Base-by-base conservation (phyloP, 2,329 filamentous ascomycete species). In the Diaporthe longicolla region DNA sequence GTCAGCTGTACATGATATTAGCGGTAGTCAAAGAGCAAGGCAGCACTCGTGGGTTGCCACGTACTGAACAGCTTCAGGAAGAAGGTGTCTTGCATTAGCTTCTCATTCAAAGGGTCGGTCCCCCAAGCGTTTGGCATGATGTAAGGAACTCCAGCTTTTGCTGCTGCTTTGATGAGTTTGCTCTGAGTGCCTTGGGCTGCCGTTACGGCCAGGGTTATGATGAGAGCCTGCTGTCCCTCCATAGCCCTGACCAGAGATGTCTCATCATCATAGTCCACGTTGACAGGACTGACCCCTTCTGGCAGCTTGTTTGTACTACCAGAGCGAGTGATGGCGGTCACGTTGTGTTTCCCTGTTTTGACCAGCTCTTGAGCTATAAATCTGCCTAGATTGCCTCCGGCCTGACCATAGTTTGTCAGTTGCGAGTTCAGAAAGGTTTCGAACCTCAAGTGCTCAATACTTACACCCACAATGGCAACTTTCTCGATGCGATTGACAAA, bases 311-410 rank as follows among this genome's bases (percentile, higher is more conserved):
- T 81, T 4, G 79, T 83, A 76, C 86, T 87, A 40, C 83, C 84
- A 2, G 76, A 70, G 58, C 88, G 87, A 1, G 85, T 85, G 54
- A 90, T 79, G 74, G 86, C 87, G 1, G 87, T 90, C 74, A 90
- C 79, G 19, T 77, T 84, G 78, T 88, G 86, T 59, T 84, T 84
- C 71, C 85, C 85, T 35, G 82, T 83, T 50, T 82, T 80, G 58
- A 86, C 77, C 6, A 89, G 80, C n/a, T 82, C 82, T 6, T 80
- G 48, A 11, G 77, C 70, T 21, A 79, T 75, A 65, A 74, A 70
- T 13, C 68, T 69, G 24, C 79, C 78, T 29, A 80, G 57, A 26
- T 72, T 76, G 19, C 79, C 79, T 24, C 74, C 76, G 32, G 79
- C 78, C 78, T 80, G 24, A 4, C 24, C 13, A 3, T 11, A 63